Evolutionary conservation across 2,329 filamentous ascomycete species (phyloP), one percentile per base, ranked within the genome.

Genomic region (Sarocladiaceae sp.): DNA sequence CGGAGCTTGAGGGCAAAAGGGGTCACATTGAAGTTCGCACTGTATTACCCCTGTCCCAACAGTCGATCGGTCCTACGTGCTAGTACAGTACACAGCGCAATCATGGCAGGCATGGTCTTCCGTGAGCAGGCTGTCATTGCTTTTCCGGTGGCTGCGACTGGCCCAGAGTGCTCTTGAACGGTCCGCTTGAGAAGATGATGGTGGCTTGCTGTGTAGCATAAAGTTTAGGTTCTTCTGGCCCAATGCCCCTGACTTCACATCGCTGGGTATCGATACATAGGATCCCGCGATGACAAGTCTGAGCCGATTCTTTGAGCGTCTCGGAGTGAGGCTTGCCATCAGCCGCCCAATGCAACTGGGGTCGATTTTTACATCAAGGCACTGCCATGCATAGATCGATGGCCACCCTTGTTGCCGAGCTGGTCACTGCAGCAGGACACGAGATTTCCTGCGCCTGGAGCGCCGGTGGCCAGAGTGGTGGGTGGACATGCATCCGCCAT

Each of bases 391-490:
- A 13, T 17, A 18, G 28, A 33, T 33, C 44, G n/a, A 13, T 18
- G 26, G 3, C 10, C 4, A 48, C 15, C 44, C 28, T 33, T 17
- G 44, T 33, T 17, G 15, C 25, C 13, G 8, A 28, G 22, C 39
- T 28, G 40, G 40, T n/a, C 22, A 48, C 26, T 48, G n/a, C 26
- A 33, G 17, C 44, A 31, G 26, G 22, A 48, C 44, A 48, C 44
- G 44, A 48, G 44, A 33, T 29, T 48, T 48, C 44, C 33, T 33
- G 13, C 44, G 11, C 22, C 44, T 48, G 44, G 11, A 5, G 26
- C 44, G 26, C 17, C 44, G 13, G 26, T 33, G 15, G 18, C 13
- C 12, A 29, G 25, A 31, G n/a, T 48, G 17, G 25, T 31, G 44
- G 44, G 25, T 48, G 31, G 44, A 20, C 25, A 6, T 33, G 26